Conservation (phyloP, 1,284 basidiomycete species). For the Cutaneotrichosporon sp. region DNA sequence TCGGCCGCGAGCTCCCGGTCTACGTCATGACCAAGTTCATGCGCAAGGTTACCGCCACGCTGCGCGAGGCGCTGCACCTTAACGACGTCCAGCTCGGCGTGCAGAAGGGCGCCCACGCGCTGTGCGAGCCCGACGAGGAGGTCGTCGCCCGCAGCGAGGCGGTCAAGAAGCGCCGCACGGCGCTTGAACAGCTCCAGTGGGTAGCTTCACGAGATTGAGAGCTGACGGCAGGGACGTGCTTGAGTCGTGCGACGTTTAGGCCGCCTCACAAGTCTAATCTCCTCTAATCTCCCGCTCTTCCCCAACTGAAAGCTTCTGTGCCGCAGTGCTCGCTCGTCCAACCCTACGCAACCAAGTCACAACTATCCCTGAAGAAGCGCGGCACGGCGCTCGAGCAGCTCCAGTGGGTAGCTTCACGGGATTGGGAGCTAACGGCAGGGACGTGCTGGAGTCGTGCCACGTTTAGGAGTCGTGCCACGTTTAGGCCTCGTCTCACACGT, state of each 20-base stretch:
- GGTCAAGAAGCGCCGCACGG: background rate
- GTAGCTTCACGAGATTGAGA: background rate
- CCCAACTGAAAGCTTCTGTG: no score
- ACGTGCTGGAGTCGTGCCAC: slow-evolving; percentile 2
- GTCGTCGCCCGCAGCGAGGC: slow-evolving; percentile 14
- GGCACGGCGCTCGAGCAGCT: background rate
- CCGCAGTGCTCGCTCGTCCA: no score
- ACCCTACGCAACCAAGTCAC: no score
- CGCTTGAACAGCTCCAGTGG: slow-evolving; percentile 5
- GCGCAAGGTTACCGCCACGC: background rate
- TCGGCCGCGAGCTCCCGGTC: slow-evolving; percentile 9
- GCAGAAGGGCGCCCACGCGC: slow-evolving; percentile 5
- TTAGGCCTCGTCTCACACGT: no score
- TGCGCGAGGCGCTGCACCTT: slow-evolving; percentile 22
- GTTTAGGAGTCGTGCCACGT: no score
- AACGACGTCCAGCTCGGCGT: slow-evolving; percentile 14
- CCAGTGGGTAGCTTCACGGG: background rate
- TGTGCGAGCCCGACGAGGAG: slow-evolving; percentile 21
- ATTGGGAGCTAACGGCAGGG: background rate
- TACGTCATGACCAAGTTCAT: slow-evolving; percentile 11
- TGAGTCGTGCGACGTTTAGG: no score
- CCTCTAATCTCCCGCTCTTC: no score
- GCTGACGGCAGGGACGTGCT: slow-evolving; percentile 6
- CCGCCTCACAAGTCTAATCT: no score
- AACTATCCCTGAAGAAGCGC: no score